Evolutionary conservation across 1,284 basidiomycete genomes (phyloP).

Genomic region (Rhodotorula sp.): DNA sequence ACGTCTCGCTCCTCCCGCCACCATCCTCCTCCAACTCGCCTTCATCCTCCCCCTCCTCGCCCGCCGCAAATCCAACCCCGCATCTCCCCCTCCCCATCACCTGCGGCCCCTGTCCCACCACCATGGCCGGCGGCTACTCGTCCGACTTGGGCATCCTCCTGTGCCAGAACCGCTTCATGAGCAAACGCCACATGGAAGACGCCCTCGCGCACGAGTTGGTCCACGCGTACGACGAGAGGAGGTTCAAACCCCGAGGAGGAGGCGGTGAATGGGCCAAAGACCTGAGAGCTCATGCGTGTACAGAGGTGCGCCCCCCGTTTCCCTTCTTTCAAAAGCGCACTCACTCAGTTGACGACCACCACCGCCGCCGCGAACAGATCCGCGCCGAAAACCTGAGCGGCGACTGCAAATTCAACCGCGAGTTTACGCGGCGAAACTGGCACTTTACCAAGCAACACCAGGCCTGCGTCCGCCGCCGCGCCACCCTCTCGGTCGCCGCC

Average conservation of each 20-base stretch:
- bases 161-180: slow-evolving; percentile 78
- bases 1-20: slow-evolving; percentile 67
- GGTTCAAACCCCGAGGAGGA: slow-evolving; percentile 75
- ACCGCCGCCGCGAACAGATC: slow-evolving; percentile 60
- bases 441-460: slow-evolving; percentile 91
- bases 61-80: slow-evolving; percentile 51
- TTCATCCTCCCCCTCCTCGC: background rate
- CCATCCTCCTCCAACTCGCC: slow-evolving; percentile 48
- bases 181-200: slow-evolving; percentile 84
- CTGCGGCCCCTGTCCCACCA: slow-evolving; percentile 75
- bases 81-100: slow-evolving; percentile 63
- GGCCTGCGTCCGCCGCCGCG: slow-evolving; percentile 84
- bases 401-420: slow-evolving; percentile 81
- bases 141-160: slow-evolving; percentile 74
- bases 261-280: slow-evolving; percentile 62
- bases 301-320: slow-evolving; percentile 65
- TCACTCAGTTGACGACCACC: background rate
- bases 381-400: slow-evolving; percentile 90
- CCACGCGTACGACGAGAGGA: slow-evolving; percentile 94
- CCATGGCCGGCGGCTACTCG: slow-evolving; percentile 76
- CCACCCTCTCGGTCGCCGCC: slow-evolving; percentile 73
- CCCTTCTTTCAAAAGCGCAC: background rate
- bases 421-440: slow-evolving; percentile 69
- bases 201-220: slow-evolving; percentile 91
- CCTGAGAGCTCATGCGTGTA: slow-evolving; percentile 89